Evolutionary conservation across 179 eudicot genomes (phyloP).

Genomic region (Beta lomatogona): DNA sequence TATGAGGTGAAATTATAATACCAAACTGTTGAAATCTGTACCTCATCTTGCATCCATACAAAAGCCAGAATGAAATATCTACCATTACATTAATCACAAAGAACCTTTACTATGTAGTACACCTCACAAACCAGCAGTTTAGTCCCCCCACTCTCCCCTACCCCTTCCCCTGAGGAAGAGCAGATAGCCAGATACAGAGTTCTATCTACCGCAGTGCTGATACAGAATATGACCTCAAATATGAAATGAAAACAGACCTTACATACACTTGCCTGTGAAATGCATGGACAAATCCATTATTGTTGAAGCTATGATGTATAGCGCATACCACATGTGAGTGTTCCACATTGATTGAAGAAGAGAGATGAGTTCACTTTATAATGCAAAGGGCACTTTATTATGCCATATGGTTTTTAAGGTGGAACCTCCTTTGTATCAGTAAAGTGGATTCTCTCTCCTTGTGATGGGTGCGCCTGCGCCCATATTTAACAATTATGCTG

Average conservation of each 20-base stretch:
- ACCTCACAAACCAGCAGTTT: not conserved
- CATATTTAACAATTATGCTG: no score
- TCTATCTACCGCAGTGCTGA: not conserved
- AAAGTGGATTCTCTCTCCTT: no score
- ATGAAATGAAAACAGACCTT: not conserved
- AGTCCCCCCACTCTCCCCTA: not conserved
- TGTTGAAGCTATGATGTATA: no score
- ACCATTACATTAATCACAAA: not conserved
- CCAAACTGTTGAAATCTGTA: not conserved
- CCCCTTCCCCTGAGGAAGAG: not conserved
- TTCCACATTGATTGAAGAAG: no score
- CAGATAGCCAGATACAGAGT: not conserved
- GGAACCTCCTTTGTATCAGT: no score
- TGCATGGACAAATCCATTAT: not conserved
- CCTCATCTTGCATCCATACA: not conserved
- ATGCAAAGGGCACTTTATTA: no score
- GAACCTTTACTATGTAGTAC: not conserved
- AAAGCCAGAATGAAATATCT: not conserved
- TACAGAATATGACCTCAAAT: not conserved
- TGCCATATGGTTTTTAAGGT: no score
- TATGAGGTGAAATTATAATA: not conserved
- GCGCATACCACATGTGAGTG: no score
- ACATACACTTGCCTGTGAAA: not conserved
- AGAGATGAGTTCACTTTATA: no score
- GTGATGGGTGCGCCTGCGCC: no score